Evolutionary conservation across 345 rosid species (phyloP), one percentile per base, ranked within the genome.

Genomic region (Arabidopsis arenosa): DNA sequence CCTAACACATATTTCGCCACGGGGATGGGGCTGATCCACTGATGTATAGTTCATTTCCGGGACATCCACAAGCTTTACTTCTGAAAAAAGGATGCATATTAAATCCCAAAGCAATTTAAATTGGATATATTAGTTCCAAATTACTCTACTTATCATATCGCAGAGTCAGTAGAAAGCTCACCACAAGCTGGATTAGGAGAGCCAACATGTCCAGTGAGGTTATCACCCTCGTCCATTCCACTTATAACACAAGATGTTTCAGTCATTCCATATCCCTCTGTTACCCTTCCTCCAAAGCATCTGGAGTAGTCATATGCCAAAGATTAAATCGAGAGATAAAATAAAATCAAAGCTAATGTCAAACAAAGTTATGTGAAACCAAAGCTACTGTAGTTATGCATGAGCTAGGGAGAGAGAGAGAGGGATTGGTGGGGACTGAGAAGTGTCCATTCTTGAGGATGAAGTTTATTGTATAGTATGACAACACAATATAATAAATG

Each of bases 1-100:
- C 79, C 99, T 90, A 21, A 92, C 88, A 82, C 99, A 95, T 82
- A 95, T 95, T 82, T 95, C 98, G 4, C 99, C 99, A 4, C 98
- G 98, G 53, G 96, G 94, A 85, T 87, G 72, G 4, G 99, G 99
- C 52, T 81, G 76, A 85, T 95, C 96, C 4, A 84, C 89, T 40
- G 98, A 88, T 63, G 92, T 92, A 79, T 95, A 95, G 82, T 88
- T 89, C 99, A 92, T 95, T 75, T 95, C 98, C 23, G 91, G 91
- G 74, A 95, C 99, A 66, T 95, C 97, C 80, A 86, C 94, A 67
- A 95, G 98, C 87, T 95, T 95, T 80, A 95, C 71, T 85, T 95
- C 99, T 95, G 93, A 56, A 75, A 26, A 79, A 43, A 53, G 36
- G 30, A 69, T 21, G 60, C 54, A 45, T 28, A 13, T 51, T 51